A percentile compares a stretch with the other conserved stretches of the same genome.
Conservation (phyloP, 176 grass and related monocot genomes). For the Saccharum officinarum region DNA sequence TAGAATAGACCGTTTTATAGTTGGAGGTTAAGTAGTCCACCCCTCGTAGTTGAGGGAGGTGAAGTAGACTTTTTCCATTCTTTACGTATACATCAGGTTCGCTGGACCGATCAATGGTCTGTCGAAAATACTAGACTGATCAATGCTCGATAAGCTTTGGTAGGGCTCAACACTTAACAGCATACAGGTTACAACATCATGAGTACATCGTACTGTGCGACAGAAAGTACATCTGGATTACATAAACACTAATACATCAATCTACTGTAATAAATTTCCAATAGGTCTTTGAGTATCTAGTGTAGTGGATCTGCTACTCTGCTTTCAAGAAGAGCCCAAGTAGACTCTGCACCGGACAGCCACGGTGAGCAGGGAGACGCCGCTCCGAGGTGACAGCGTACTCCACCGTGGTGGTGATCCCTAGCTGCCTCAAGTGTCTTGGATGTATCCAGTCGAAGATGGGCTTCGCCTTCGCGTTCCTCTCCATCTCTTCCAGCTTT, state of each 20-base stretch:
- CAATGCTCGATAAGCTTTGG: not conserved
- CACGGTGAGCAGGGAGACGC: not conserved
- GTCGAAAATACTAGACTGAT: not conserved
- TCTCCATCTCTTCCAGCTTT: constrained; percentile 18
- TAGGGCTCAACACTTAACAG: not conserved
- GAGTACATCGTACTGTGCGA: not conserved
- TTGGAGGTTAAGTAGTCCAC: too few relatives aligned
- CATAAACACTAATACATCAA: not conserved
- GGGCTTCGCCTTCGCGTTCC: not conserved
- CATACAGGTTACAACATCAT: not conserved
- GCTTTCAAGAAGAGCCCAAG: not conserved
- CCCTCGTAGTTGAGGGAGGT: too few relatives aligned
- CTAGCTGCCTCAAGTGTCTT: not conserved
- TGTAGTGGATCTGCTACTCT: not conserved
- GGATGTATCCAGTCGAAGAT: not conserved
- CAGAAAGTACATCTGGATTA: not conserved
- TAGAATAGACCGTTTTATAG: too few relatives aligned
- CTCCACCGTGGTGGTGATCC: not conserved
- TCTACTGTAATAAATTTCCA: not conserved
- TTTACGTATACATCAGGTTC: not conserved
- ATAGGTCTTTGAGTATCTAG: not conserved
- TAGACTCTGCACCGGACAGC: not conserved
- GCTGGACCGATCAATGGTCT: not conserved
- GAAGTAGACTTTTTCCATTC: not conserved
- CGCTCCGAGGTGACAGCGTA: not conserved